These are phyloP conservation scores for Stylosanthes scabra DNA, from an alignment of 331 rosid species.

Conservation along the genomic window DNA sequence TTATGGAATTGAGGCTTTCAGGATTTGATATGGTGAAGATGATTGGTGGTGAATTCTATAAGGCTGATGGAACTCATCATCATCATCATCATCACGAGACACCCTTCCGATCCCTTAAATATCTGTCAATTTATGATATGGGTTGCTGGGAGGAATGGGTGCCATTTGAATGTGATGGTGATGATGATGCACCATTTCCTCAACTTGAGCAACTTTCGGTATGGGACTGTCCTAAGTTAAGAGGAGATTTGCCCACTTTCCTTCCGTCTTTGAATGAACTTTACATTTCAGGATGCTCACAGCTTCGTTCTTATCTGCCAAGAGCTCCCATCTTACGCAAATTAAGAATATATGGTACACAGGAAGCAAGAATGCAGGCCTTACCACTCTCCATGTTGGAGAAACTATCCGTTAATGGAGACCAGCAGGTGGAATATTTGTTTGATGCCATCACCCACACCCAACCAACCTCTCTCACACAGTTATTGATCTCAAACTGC, in stretches of 20 bases:
- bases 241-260: background rate
- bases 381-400: background rate
- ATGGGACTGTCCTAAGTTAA: background rate
- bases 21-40: background rate
- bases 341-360: background rate
- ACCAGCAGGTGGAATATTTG: background rate
- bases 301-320: background rate
- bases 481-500: background rate
- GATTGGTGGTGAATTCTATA: background rate
- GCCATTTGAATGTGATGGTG: background rate
- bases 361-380: background rate
- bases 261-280: background rate
- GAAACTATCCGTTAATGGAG: background rate
- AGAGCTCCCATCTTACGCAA: background rate
- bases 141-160: background rate
- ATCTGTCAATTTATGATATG: background rate
- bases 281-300: background rate
- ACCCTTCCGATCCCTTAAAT: background rate
- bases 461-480: background rate
- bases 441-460: background rate
- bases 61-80: background rate
- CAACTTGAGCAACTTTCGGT: background rate
- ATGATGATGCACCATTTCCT: background rate
- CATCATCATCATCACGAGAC: background rate
- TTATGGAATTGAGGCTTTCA: background rate